Percentiles rank a stretch among this genome's conserved stretches.
These are phyloP conservation scores for Curvularia verruculosa DNA, from an alignment of 2,329 filamentous ascomycete species.

Conservation along the genomic window DNA sequence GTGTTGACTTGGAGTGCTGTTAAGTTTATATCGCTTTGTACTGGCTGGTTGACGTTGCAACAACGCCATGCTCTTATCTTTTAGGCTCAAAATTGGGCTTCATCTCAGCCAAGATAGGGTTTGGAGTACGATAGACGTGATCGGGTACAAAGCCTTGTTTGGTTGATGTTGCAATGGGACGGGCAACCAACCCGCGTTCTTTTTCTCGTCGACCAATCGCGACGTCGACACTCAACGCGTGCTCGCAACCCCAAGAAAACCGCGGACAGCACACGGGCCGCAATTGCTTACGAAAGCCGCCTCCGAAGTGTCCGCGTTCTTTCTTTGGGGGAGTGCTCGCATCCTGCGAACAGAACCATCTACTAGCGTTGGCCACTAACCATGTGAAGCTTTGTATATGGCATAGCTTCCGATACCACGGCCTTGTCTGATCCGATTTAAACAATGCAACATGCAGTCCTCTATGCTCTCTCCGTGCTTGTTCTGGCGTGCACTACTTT, in stretches of 20 bases:
- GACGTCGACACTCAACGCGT: conserved; percentile 20
- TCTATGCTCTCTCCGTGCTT: conserved; percentile 17
- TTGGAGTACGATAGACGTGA: not conserved
- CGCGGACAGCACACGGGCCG: no score
- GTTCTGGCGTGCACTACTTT: conserved; percentile 25
- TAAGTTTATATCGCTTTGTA: not conserved
- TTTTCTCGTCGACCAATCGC: conserved; percentile 22
- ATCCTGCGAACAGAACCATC: conserved; percentile 9
- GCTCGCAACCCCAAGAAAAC: no score
- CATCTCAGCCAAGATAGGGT: not conserved
- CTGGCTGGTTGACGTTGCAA: not conserved
- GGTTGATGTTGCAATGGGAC: not conserved
- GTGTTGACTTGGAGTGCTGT: not conserved
- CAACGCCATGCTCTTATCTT: not conserved
- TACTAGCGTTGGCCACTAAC: conserved; percentile 16
- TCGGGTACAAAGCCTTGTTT: not conserved
- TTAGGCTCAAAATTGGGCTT: not conserved
- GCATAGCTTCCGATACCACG: conserved; percentile 22
- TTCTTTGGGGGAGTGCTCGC: no score
- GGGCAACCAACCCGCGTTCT: not conserved
- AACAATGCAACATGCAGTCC: conserved; percentile 35
- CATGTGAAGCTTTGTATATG: conserved; percentile 25
- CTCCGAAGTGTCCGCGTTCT: no score
- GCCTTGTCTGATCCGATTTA: conserved; percentile 13
- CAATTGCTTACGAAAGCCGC: no score